phyloP scores from a whole-genome alignment of 164 flowering plant genomes.

The Kalanchoe fedtschenkoi region DNA sequence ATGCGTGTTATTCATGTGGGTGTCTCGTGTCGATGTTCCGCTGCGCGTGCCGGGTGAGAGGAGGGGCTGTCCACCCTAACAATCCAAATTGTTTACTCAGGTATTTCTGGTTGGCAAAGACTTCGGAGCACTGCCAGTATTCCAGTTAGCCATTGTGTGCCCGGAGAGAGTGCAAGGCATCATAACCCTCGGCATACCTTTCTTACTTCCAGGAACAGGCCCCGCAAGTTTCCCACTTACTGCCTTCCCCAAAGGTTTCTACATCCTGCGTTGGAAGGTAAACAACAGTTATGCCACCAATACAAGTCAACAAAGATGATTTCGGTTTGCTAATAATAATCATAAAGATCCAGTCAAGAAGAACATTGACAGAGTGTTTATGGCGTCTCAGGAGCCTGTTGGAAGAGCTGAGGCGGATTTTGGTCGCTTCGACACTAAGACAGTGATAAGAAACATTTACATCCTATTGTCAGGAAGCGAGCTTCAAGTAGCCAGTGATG shows the following conservation, averaged over 20 bases:
- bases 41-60: too few relatives aligned
- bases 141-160: slow-evolving; percentile 21
- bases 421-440: slow-evolving; percentile 33
- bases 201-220: slow-evolving; percentile 18
- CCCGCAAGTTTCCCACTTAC: slow-evolving; percentile 2
- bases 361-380: too few relatives aligned
- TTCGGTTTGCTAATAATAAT: neutral
- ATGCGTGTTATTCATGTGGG: too few relatives aligned
- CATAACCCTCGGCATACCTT: slow-evolving; percentile 38
- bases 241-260: slow-evolving; percentile 48
- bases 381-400: slow-evolving; percentile 23
- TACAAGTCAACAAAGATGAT: neutral
- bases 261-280: slow-evolving; percentile 40
- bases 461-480: slow-evolving; percentile 45
- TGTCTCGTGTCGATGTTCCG: too few relatives aligned
- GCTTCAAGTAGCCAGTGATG: slow-evolving; percentile 31
- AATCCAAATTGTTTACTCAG: slow-evolving; percentile 20
- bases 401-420: slow-evolving; percentile 56
- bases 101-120: slow-evolving; percentile 48
- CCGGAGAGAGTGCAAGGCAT: slow-evolving; percentile 39
- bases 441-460: slow-evolving; percentile 43
- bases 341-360: too few relatives aligned
- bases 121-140: slow-evolving; percentile 33
- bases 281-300: neutral
- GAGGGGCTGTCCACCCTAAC: too few relatives aligned